Base-by-base conservation (phyloP, 2,329 filamentous ascomycete species). In the Neonectria punicea region DNA sequence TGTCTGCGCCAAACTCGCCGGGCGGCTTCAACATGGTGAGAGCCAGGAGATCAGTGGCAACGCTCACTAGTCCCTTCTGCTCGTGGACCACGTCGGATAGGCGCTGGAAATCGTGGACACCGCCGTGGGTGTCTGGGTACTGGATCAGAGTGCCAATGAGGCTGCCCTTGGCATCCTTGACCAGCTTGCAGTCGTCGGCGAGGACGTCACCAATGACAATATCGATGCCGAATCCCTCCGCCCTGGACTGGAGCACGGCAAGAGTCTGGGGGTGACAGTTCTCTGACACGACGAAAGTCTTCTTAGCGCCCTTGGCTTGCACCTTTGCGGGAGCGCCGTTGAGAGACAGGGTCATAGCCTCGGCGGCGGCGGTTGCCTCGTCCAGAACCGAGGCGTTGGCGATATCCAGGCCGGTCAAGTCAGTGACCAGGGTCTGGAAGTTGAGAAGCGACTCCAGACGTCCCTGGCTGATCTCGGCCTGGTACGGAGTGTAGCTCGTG, bases 401-500 rank as follows among this genome's bases (percentile, higher is more conserved):
- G 70, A 98, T 94, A 18, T 93, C 88, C 41, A 98, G 86, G 1
- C 89, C 93, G 0, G 95, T 98, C 70, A 98, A 83, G 76, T 98
- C 95, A 2, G 91, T 90, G 14, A 97, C 92, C 81, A 98, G 85
- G 16, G 95, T 98, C 84, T 98, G 95, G 83, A 94, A 98, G 84
- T 98, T 98, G 67, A 98, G 84, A 53, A 98, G 84, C 4, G 93
- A 97, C 83, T 98, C 93, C 66, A 98, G 82, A 58, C 95, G 90
- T 32, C 95, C 95, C 82, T 98, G 95, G 78, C 93, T 97, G 84
- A 98, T 97, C 82, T 98, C 95, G 4, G 95, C 92, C 82, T 98
- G 95, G 81, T 98, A 98, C 18, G 95, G 95, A 0, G 95, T 98
- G 80, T 98, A 98, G 82, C 94, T 97, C 50, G 95, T 98, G 80